Evolutionary conservation across 805 yeast species (phyloP), one percentile per base, ranked within the genome.

Genomic region (Candida odintsovae): DNA sequence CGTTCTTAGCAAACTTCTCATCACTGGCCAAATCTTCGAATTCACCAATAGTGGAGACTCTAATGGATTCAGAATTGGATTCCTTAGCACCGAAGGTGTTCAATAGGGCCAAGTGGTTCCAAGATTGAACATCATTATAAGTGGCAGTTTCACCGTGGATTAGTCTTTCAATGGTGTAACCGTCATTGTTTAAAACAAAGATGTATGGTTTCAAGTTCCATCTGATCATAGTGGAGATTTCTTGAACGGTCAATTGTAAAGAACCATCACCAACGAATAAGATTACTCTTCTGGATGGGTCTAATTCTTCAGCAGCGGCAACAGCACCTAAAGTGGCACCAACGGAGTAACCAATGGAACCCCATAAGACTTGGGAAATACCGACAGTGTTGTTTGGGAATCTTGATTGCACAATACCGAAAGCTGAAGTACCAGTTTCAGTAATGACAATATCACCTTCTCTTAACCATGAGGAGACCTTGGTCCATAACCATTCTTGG

Each of bases 191-290:
- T 62, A 83, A 72, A 29, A 83, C 78, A 62, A 82, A 82, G 60
- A 83, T 66, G 69, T 82, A 82, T 58, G 87, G 87, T 52, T 73
- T 79, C 58, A 79, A 71, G 50, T 75, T 74, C 83, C 83, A 78
- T 66, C 82, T 77, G 61, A 79, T 71, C 76, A 80, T 75, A 53
- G 86, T 82, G 46, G 85, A 78, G 61, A 82, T 79, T 63, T 83
- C 85, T 70, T 82, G 87, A 31, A 80, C 86, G 13, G 89, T 82
- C 66, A 82, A 73, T 69, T 82, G 89, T 58, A 82, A 71, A 40
- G 88, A 82, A 64, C 89, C 89, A 65, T 82, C 89, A 70, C 89
- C 89, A 54, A 81, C 77, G 63, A 82, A 82, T 50, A 83, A 68
- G 49, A 81, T 72, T 45, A 79, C 85, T 73, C 88, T 77, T 66